phyloP scores from a whole-genome alignment of 805 yeast species.

The Saccharomyces paradoxus region DNA sequence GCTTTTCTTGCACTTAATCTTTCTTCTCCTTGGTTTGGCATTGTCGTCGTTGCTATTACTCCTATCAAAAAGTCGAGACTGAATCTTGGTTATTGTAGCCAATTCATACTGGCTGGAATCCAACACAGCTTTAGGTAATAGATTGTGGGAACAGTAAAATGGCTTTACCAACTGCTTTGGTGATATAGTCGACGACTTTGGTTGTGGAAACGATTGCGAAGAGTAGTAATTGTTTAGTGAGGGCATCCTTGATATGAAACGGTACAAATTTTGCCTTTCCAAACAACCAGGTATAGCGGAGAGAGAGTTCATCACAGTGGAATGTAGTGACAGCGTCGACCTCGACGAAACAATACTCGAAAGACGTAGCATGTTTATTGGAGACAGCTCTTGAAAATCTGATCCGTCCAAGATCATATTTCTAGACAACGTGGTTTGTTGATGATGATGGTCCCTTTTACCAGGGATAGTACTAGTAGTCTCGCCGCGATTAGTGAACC shows the following conservation, averaged over 20 bases:
- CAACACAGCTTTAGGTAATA: conserved; percentile 20
- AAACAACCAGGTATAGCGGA: conserved; percentile 30
- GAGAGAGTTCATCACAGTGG: conserved; percentile 41
- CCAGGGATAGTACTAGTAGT: neutral
- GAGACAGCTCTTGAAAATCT: conserved; percentile 41
- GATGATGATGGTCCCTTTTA: neutral
- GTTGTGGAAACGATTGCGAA: neutral
- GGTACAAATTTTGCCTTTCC: conserved; percentile 29
- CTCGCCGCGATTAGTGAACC: conserved; percentile 16
- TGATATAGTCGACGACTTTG: neutral
- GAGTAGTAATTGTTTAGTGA: conserved; percentile 22
- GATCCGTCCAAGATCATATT: conserved; percentile 20
- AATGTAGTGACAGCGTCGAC: conserved; percentile 66
- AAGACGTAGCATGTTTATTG: conserved; percentile 59
- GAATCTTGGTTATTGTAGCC: conserved; percentile 26
- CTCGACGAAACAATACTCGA: conserved; percentile 65
- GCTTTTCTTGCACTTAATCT: conserved; percentile 16
- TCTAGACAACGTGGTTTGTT: neutral
- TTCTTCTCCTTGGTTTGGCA: conserved; percentile 26
- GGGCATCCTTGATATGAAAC: conserved; percentile 28
- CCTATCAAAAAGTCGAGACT: conserved; percentile 27
- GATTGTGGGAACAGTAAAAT: conserved; percentile 9
- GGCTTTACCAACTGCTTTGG: neutral
- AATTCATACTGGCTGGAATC: conserved; percentile 19
- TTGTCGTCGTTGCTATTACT: conserved; percentile 18